These are phyloP conservation scores for Arthrinium puccinioides DNA, from an alignment of 2,329 filamentous ascomycete genomes.

Conservation along the genomic window DNA sequence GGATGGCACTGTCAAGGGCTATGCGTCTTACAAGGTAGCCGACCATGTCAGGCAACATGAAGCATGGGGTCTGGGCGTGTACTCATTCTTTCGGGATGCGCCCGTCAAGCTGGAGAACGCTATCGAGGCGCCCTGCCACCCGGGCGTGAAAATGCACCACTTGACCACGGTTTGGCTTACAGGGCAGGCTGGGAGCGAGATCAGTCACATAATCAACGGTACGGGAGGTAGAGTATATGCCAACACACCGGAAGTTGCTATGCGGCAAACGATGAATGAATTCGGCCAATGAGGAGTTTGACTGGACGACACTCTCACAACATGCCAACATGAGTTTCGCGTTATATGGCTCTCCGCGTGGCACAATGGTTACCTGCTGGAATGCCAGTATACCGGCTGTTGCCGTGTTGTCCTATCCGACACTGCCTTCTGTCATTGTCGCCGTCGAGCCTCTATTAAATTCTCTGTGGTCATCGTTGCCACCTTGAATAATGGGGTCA, in stretches of 20 bases:
- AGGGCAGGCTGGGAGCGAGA: conserved; percentile 21
- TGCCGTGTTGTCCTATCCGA: no score
- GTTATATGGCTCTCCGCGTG: no score
- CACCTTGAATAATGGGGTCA: no score
- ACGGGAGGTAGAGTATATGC: conserved; percentile 19
- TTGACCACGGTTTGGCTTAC: conserved; percentile 24
- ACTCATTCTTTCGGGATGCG: conserved; percentile 25
- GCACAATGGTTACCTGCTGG: no score
- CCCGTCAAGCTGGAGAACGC: conserved; percentile 24
- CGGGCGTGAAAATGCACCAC: conserved; percentile 20
- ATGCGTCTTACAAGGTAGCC: conserved; percentile 24
- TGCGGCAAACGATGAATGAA: conserved; percentile 16
- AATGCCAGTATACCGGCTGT: no score
- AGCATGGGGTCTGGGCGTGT: conserved; percentile 24
- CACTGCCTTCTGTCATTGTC: no score
- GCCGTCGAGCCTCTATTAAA: no score
- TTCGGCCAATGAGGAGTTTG: no score
- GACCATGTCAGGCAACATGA: conserved; percentile 19
- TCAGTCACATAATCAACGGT: conserved; percentile 23
- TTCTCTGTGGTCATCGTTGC: no score
- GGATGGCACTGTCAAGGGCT: conserved; percentile 13
- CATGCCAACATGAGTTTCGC: no score
- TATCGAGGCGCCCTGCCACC: conserved; percentile 17
- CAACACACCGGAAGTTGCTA: conserved; percentile 19
- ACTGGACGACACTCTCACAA: no score